Base-by-base conservation (phyloP, 805 yeast species). In the Saturnispora quitensis region DNA sequence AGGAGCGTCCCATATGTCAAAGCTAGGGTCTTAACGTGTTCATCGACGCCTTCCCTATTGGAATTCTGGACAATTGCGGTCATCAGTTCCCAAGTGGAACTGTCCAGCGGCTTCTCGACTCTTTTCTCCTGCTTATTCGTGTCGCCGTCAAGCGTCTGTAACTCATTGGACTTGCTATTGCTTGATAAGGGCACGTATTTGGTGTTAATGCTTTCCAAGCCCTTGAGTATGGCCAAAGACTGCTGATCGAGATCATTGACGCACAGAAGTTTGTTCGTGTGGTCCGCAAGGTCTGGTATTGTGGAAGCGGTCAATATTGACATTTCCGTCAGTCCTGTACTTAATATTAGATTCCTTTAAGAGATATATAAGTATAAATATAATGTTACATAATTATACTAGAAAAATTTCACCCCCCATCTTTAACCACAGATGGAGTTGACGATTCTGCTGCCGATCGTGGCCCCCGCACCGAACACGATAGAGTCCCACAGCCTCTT, bases 391-490 rank as follows among this genome's bases (percentile, higher is more conserved):
- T 15, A 27, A 12, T 33, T 12, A 40, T 13, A 40, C 24, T 20
- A 20, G 22, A 40, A 36, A 20, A 40, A 40, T 22, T 12, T 18
- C 31, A 40, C 22, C 20, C 20, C 2, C 12, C 27, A 20, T 8
- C 5, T n/a, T 42, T 38, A 64, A 68, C 81, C 59, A 84, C 81
- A 54, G 15, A 87, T 84, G 43, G 86, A 76, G 61, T 85, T 81
- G 40, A 90, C 87, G 48, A 91, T 60, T 61, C 86, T 89, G 44
- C 87, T 76, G 62, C 98, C 98, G 50, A 90, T 73, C 1, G 96
- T 84, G 40, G 97, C 96, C 73, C 98, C 98, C 9, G 96, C 97
- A 68, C 97, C 97, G 58, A 89, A 91, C 47, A 90, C 80, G 35
- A 95, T 90, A n/a, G 97, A 95, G 58, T 89, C 81, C 54, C 96